Evolutionary conservation across 2,329 filamentous ascomycete species (phyloP), one percentile per base, ranked within the genome.

Genomic region (Verticillium dahliae): DNA sequence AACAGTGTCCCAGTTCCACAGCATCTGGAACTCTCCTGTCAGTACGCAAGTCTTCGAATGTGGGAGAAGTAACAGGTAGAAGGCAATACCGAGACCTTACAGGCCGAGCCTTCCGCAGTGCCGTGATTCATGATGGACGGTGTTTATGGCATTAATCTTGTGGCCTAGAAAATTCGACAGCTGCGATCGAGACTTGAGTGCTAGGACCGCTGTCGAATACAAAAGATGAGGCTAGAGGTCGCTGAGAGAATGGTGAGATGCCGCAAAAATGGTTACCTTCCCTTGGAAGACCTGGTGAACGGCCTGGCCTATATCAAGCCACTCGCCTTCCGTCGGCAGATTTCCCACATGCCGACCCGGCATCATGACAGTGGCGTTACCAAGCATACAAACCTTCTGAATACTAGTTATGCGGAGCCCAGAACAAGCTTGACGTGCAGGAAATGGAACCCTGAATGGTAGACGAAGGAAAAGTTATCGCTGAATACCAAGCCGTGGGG

Each of bases 1-100:
- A 61, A 76, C 70, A 0, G 74, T 77, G 63, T 76, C 71, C 74
- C 76, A 78, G 65, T 78, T 79, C 75, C 75, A 78, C 15, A 78
- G 65, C 77, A 79, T 79, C 77, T 79, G 5, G 5, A 31, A 31
- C 5, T 5, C 27, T 31, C 27, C 4, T 31, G 61, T n/a, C 13
- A n/a, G 7, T 27, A 35, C 58, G 9, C 27, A 3, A 45, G 35
- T 10, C 3, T 6, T 6, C 35, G 4, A 18, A 38, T n/a, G n/a
- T 13, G 14, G 27, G 55, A 15, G 39, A 11, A n/a, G 11, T 22
- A 39, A 15, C 27, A 14, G 22, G 18, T 6, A 10, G 7, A 9
- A 22, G 45, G 11, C 10, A 68, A 34, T 67, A 76, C 74, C 38
- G 68, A 69, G 54, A 75, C 68, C 60, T 74, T 74, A 67, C 74